Base-by-base conservation (phyloP, 192 early-diverging fungal species). In the Backusella sp. region DNA sequence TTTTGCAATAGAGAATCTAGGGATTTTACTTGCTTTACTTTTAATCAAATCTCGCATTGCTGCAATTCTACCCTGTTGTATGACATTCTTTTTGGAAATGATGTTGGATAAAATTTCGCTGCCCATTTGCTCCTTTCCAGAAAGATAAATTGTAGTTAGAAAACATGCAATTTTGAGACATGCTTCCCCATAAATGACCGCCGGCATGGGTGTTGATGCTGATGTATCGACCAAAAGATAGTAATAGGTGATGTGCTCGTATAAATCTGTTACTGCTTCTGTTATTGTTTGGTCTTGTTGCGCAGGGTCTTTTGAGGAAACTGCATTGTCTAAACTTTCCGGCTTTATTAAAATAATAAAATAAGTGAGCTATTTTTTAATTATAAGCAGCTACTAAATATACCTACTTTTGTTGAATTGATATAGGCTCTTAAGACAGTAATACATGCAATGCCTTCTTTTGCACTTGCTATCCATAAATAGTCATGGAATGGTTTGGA, bases 401-500 rank as follows among this genome's bases (percentile, higher is more conserved):
- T 81, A 86, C 84, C 46, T 88, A 44, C 73, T 62, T 90, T 91
- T 34, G 90, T 80, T 30, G 88, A 81, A 73, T 89, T 86, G n/a
- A 88, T 79, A 74, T 90, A 82, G 6, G 88, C 84, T 12, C 84
- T 73, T 7, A 95, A 72, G 6, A 93, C 74, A 52, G 87, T 81
- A 0, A 90, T 89, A 71, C 88, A 89, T 34, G 87, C 85, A 12
- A 91, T 81, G 8, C 90, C 89, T 79, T 95, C 94, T 75, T 91
- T 80, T 0, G 93, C 89, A 36, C 89, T 86, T 28, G 87, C 94
- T 68, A 90, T 87, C 94, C 94, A 95, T 53, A 91, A 77, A 77
- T 86, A 93, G 79, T 95, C 94, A 0, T 80, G 75, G 49, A 84
- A 91, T 2, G 82, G 68, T 78, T 91, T 94, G 75, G 89, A 86